Conservation (phyloP, 805 yeast species). For the Spathaspora sp. region DNA sequence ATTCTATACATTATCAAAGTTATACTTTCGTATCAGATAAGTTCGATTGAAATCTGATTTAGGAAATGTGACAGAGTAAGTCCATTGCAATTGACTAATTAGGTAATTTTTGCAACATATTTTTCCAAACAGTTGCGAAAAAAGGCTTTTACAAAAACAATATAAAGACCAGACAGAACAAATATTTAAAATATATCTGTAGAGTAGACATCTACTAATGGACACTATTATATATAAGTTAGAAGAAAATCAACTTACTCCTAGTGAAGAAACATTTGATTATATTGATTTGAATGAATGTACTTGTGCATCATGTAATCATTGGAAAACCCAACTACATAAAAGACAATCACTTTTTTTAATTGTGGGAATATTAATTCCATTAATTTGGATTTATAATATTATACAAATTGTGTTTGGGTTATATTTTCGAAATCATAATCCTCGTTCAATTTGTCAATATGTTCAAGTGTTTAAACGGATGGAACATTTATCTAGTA, state of each 20-base stretch:
- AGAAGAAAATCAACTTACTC: not conserved
- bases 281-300: constrained; percentile 5
- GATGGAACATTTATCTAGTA: not conserved
- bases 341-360: constrained; percentile 5
- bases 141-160: not conserved
- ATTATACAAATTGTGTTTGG: constrained; percentile 6
- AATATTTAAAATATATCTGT: not conserved
- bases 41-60: not conserved
- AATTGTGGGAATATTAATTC: constrained; percentile 15
- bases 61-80: not conserved
- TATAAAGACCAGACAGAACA: not conserved
- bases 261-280: not conserved
- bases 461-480: constrained; percentile 5
- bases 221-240: not conserved
- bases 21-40: not conserved
- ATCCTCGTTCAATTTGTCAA: constrained; percentile 7
- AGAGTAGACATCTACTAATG: not conserved
- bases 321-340: constrained; percentile 1
- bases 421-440: constrained; percentile 2
- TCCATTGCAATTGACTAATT: not conserved
- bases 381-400: constrained; percentile 17
- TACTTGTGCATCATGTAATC: constrained; percentile 7
- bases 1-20: not conserved
- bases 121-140: not conserved
- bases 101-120: not conserved